Base-by-base conservation (phyloP, 108 stramenopile species). In the Discostella stelligeroides region DNA sequence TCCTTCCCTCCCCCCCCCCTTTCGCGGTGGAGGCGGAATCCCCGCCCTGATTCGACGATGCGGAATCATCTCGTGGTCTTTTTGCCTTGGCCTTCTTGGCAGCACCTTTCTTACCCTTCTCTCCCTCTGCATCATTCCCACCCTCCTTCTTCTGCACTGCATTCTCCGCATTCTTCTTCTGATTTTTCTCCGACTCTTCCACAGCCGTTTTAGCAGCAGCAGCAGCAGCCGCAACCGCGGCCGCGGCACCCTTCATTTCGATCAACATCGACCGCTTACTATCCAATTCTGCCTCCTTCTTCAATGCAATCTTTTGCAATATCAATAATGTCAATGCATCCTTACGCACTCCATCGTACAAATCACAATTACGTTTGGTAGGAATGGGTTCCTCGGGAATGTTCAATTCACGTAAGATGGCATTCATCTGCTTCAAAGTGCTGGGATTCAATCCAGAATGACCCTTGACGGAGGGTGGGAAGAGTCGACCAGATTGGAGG, bases 361-460 rank as follows among this genome's bases (percentile, higher is more conserved):
- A 57, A 73, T 96, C 95, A 43, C 91, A 90, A n/a, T 87, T 86
- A 39, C 86, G 70, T 73, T 94, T 96, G 15, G 95, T 96, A 0
- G 92, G 85, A 47, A 77, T 77, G 14, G 89, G 89, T 41, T 81
- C 69, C 15, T 73, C 37, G 5, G 87, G 83, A 5, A 96, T 72
- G 14, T 86, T 81, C 45, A 94, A 51, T 66, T 96, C 91, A 7
- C 60, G 42, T 42, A 96, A 68, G 18, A 91, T 70, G 29, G 76
- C 67, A 43, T 91, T 81, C 92, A 96, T 91, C 27, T 87, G 83
- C 20, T 86, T 84, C 76, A 96, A 66, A 7, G 91, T 81, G 18
- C 76, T 66, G 54, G 90, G 91, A 68, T 86, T 91, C 45, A 96
- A 53, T 11, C 91, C 89, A 12, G 60, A 39, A 38, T 70, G 60